Evolutionary conservation across 768 basidiomycete genomes (phyloP).

Genomic region (Boletus barrowsii): DNA sequence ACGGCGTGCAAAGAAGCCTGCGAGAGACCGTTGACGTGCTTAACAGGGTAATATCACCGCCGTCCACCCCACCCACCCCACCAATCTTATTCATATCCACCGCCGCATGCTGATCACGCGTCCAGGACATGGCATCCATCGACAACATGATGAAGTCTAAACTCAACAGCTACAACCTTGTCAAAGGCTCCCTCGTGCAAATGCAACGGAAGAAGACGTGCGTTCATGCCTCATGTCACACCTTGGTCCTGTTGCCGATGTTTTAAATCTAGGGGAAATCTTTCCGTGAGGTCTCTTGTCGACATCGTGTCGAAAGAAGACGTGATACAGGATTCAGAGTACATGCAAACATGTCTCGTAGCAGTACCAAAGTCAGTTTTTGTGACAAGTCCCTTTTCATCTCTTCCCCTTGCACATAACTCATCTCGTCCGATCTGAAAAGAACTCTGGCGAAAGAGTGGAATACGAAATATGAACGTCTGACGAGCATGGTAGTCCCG

Average conservation of each 20-base stretch:
- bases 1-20: conserved; percentile 77
- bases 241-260: conserved; percentile 5
- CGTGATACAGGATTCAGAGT: conserved; percentile 87
- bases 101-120: conserved; percentile 24
- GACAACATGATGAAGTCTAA: conserved; percentile 94
- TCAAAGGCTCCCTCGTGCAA: conserved; percentile 87
- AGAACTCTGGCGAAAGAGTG: conserved; percentile 85
- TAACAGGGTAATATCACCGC: conserved; percentile 59
- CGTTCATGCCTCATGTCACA: conserved; percentile 20
- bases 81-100: conserved; percentile 14
- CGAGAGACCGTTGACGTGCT: conserved; percentile 83
- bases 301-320: conserved; percentile 83
- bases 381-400: conserved; percentile 3
- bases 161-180: conserved; percentile 86
- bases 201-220: conserved; percentile 95
- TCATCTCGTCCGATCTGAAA: conserved; percentile 19
- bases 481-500: conserved; percentile 89
- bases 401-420: conserved; percentile 7
- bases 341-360: conserved; percentile 87
- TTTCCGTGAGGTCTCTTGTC: conserved; percentile 84
- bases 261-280: conserved; percentile 67
- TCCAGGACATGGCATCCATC: conserved; percentile 85
- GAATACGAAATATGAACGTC: conserved; percentile 83
- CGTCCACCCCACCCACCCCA: conserved; percentile 8
- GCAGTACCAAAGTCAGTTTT: conserved; percentile 85